Evolutionary conservation across 2,329 filamentous ascomycete species (phyloP).

Genomic region (Pseudocercospora musae): DNA sequence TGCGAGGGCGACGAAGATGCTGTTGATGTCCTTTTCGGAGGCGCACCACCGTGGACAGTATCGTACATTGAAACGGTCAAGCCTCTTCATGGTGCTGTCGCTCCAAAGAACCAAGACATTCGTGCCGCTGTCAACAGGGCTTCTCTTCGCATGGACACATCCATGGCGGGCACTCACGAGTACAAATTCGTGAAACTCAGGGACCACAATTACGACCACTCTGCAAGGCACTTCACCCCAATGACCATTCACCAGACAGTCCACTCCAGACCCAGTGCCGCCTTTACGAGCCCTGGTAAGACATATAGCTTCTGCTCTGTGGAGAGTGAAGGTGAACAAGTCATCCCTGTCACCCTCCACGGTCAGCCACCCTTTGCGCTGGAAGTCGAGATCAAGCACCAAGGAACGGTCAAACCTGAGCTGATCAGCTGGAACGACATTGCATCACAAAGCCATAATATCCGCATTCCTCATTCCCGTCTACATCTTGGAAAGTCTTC

Average conservation of each 20-base stretch:
- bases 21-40: constrained; percentile 75
- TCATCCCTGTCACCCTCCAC: constrained; percentile 79
- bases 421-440: constrained; percentile 79
- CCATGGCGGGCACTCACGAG: constrained; percentile 74
- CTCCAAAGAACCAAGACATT: constrained; percentile 64
- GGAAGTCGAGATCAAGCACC: constrained; percentile 90
- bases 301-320: constrained; percentile 94
- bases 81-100: constrained; percentile 62
- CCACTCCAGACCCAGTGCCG: constrained; percentile 75
- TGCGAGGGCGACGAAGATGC: constrained; percentile 94
- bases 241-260: constrained; percentile 77
- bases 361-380: constrained; percentile 84
- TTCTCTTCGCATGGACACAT: constrained; percentile 81
- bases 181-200: constrained; percentile 82
- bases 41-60: constrained; percentile 75
- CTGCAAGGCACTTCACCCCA: constrained; percentile 61
- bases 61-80: constrained; percentile 77
- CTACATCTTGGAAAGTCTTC: constrained; percentile 87
- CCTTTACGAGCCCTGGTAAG: constrained; percentile 81
- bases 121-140: constrained; percentile 74
- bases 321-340: constrained; percentile 73
- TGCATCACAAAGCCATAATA: constrained; percentile 66
- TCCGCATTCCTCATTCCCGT: constrained; percentile 79
- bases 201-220: constrained; percentile 80
- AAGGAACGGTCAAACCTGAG: constrained; percentile 75